phyloP scores from a whole-genome alignment of 2,329 filamentous ascomycete species.

The Oidium heveae region DNA sequence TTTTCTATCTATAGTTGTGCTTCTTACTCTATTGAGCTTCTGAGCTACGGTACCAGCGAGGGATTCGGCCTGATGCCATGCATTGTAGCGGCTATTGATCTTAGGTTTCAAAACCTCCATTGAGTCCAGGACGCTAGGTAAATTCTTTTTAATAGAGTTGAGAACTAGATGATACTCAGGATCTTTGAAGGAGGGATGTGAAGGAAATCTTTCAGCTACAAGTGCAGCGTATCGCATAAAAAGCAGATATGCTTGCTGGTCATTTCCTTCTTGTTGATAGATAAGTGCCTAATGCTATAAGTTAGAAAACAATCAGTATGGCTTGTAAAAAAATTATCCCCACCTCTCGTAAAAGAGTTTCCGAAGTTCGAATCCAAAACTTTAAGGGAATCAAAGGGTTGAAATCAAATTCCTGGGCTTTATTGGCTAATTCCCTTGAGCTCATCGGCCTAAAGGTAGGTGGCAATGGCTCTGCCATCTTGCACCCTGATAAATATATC shows the following conservation, averaged over 20 bases:
- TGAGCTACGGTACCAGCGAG: conserved; percentile 6
- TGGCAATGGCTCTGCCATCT: conserved; percentile 11
- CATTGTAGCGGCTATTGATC: conserved; percentile 45
- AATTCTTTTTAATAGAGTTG: conserved; percentile 30
- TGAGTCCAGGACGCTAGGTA: conserved; percentile 25
- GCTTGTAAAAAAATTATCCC: conserved; percentile 7
- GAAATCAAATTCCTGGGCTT: conserved; percentile 61
- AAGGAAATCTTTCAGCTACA: conserved; percentile 48
- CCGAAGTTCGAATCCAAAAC: conserved; percentile 60
- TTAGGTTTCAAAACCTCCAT: conserved; percentile 60
- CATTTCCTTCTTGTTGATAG: conserved; percentile 66
- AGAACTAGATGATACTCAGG: conserved; percentile 30
- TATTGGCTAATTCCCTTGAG: conserved; percentile 50
- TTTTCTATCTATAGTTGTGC: not conserved
- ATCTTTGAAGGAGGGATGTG: conserved; percentile 50
- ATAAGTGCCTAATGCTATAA: conserved; percentile 39
- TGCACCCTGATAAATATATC: not conserved
- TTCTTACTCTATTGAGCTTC: not conserved
- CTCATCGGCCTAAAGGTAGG: conserved; percentile 29
- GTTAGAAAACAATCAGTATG: conserved; percentile 1
- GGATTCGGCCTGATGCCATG: conserved; percentile 30
- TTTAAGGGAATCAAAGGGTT: conserved; percentile 51
- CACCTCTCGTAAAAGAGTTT: conserved; percentile 61
- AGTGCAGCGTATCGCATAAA: conserved; percentile 74
- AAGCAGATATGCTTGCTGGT: conserved; percentile 70